Conservation (phyloP, 768 basidiomycete species). For the Termitomyces eurrhizus region DNA sequence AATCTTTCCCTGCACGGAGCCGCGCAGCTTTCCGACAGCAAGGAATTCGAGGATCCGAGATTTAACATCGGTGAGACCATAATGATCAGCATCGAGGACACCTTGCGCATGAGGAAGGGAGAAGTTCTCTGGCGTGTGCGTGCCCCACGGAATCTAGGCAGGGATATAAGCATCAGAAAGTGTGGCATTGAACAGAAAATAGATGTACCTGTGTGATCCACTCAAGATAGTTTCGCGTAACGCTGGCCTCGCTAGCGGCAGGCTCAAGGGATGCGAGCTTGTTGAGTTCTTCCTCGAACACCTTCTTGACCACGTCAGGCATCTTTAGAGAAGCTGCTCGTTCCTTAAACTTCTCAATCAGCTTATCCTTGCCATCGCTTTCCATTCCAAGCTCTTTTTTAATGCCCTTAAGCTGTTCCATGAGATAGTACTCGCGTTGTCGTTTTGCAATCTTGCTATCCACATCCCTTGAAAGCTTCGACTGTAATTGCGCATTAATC, state of each 20-base stretch:
- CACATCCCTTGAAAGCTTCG: conserved; percentile 88
- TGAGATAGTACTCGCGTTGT: conserved; percentile 91
- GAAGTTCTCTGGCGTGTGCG: conserved; percentile 91
- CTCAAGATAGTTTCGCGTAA: conserved; percentile 92
- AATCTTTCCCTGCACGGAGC: conserved; percentile 96
- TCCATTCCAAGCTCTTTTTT: conserved; percentile 97
- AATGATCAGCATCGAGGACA: conserved; percentile 93
- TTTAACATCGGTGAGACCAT: conserved; percentile 89
- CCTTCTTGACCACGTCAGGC: conserved; percentile 87
- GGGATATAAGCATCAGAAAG: conserved; percentile 2
- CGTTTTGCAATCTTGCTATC: conserved; percentile 93
- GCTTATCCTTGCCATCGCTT: conserved; percentile 90
- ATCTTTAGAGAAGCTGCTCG: conserved; percentile 78
- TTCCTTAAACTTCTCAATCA: conserved; percentile 90
- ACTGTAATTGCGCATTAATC: conserved; percentile 93
- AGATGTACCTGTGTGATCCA: conserved; percentile 75
- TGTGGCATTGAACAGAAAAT: neutral
- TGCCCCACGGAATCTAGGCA: conserved; percentile 88
- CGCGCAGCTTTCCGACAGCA: conserved; percentile 91
- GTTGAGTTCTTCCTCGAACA: conserved; percentile 93
- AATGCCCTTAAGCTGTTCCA: conserved; percentile 95
- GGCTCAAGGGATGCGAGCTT: conserved; percentile 90
- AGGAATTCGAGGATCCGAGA: conserved; percentile 94
- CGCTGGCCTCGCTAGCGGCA: conserved; percentile 88
- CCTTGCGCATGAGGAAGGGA: conserved; percentile 76